phyloP scores from a whole-genome alignment of 257 asterid genomes.

The Jacaranda copaia region DNA sequence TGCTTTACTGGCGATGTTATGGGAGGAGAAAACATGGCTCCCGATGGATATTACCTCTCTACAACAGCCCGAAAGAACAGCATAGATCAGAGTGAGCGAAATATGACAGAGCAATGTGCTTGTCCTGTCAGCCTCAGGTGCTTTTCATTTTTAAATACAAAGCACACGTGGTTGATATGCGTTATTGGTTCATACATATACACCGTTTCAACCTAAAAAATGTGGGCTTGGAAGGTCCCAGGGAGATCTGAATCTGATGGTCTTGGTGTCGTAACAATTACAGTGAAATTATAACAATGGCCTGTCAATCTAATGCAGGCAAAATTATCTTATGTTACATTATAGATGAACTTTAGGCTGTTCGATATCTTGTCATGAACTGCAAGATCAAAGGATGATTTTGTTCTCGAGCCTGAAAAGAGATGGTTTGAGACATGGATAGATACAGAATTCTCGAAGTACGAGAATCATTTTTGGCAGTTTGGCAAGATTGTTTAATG shows the following conservation, averaged over 20 bases:
- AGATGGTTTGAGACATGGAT: conserved; percentile 21
- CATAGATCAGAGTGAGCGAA: conserved; percentile 75
- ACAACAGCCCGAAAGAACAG: conserved; percentile 72
- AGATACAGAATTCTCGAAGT: conserved; percentile 5
- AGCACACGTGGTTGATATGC: conserved; percentile 47
- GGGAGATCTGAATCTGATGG: conserved; percentile 32
- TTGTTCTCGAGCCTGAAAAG: conserved; percentile 20
- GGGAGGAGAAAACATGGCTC: conserved; percentile 71
- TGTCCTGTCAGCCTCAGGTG: conserved; percentile 42
- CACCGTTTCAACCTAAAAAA: conserved; percentile 25
- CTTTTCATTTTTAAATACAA: conserved; percentile 48
- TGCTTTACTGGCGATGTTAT: conserved; percentile 83
- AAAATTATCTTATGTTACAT: conserved; percentile 3
- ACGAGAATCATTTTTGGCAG: neutral
- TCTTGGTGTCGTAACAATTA: conserved; percentile 44
- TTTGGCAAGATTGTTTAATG: neutral
- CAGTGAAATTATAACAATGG: conserved; percentile 35
- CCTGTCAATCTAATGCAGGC: neutral
- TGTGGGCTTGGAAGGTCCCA: conserved; percentile 19
- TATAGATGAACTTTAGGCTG: conserved; percentile 27
- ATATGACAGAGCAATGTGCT: neutral
- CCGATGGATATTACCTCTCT: conserved; percentile 70
- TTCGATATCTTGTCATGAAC: conserved; percentile 20
- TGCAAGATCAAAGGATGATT: conserved; percentile 15
- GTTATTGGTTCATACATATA: conserved; percentile 16